Percentiles rank a stretch among this genome's conserved stretches.
Conservation (phyloP, 2,329 filamentous ascomycete genomes). For the Gnomoniopsis sp. region DNA sequence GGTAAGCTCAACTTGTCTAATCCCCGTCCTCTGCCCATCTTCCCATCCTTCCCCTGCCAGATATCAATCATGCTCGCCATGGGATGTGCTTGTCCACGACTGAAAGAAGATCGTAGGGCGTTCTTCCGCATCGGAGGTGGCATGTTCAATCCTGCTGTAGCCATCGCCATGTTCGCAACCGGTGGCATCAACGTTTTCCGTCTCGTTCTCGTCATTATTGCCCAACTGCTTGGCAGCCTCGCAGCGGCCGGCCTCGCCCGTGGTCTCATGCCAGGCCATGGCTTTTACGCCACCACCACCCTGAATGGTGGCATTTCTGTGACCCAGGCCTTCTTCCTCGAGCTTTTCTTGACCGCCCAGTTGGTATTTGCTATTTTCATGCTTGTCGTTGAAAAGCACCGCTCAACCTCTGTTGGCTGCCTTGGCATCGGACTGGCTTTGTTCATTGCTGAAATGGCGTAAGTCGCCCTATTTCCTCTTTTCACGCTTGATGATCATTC, state of each 20-base stretch:
- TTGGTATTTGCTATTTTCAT: slow-evolving; percentile 65
- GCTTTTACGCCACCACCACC: slow-evolving; percentile 51
- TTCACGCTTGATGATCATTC: background rate
- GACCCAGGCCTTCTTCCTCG: slow-evolving; percentile 61
- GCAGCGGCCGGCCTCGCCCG: slow-evolving; percentile 55
- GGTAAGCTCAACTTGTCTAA: slow-evolving; percentile 25
- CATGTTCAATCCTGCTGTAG: slow-evolving; percentile 52
- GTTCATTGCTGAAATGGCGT: slow-evolving; percentile 54
- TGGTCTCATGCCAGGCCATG: slow-evolving; percentile 53
- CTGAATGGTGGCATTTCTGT: slow-evolving; percentile 49
- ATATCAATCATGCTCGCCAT: background rate
- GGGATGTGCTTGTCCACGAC: background rate
- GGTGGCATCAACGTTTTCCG: slow-evolving; percentile 53
- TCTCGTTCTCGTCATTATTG: slow-evolving; percentile 47
- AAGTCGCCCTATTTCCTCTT: background rate
- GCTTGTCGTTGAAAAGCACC: slow-evolving; percentile 71
- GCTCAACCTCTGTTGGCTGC: slow-evolving; percentile 67
- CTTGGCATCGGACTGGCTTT: slow-evolving; percentile 69
- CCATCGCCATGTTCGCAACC: slow-evolving; percentile 56
- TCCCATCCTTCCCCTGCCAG: background rate
- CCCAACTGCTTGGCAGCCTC: slow-evolving; percentile 58
- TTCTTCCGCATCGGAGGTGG: slow-evolving; percentile 53
- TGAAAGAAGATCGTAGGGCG: slow-evolving; percentile 23
- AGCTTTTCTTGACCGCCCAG: slow-evolving; percentile 63
- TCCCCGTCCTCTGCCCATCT: background rate